Percentiles rank a stretch among this genome's conserved stretches.
These are phyloP conservation scores for Theobroma grandiflorum DNA, from an alignment of 441 rosid genomes.

Conservation along the genomic window DNA sequence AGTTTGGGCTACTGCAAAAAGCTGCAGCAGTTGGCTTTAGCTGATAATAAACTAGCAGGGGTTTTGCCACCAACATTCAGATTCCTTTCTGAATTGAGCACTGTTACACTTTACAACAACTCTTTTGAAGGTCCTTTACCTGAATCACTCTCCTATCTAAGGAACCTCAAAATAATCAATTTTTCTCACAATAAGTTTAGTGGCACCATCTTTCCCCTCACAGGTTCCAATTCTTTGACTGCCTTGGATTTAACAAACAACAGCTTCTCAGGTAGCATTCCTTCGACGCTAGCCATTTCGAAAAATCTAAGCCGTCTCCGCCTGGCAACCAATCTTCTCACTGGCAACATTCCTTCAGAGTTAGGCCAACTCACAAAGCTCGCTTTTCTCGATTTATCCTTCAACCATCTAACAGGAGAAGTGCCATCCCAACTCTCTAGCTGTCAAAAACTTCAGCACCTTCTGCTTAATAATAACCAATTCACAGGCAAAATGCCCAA, in stretches of 20 bases:
- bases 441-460: slow-evolving; percentile 64
- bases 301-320: slow-evolving; percentile 72
- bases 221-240: slow-evolving; percentile 64
- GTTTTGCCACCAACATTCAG: slow-evolving; percentile 78
- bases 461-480: slow-evolving; percentile 68
- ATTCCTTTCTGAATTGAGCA: slow-evolving; percentile 62
- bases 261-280: slow-evolving; percentile 71
- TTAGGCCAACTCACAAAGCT: slow-evolving; percentile 68
- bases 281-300: slow-evolving; percentile 59
- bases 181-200: slow-evolving; percentile 78
- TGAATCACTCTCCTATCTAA: slow-evolving; percentile 61
- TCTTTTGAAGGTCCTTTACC: slow-evolving; percentile 84
- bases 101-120: slow-evolving; percentile 81
- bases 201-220: slow-evolving; percentile 71
- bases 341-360: slow-evolving; percentile 67
- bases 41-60: slow-evolving; percentile 83
- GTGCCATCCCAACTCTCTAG: slow-evolving; percentile 58
- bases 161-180: slow-evolving; percentile 75
- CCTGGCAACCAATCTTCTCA: slow-evolving; percentile 77
- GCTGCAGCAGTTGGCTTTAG: slow-evolving; percentile 69
- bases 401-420: slow-evolving; percentile 67
- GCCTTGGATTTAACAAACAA: slow-evolving; percentile 86
- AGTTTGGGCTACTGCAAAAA: slow-evolving; percentile 80
- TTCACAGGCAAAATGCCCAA: slow-evolving; percentile 65
- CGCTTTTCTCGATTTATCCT: slow-evolving; percentile 78